Evolutionary conservation across 2,329 filamentous ascomycete species (phyloP).

Genomic region (Didymella exigua): DNA sequence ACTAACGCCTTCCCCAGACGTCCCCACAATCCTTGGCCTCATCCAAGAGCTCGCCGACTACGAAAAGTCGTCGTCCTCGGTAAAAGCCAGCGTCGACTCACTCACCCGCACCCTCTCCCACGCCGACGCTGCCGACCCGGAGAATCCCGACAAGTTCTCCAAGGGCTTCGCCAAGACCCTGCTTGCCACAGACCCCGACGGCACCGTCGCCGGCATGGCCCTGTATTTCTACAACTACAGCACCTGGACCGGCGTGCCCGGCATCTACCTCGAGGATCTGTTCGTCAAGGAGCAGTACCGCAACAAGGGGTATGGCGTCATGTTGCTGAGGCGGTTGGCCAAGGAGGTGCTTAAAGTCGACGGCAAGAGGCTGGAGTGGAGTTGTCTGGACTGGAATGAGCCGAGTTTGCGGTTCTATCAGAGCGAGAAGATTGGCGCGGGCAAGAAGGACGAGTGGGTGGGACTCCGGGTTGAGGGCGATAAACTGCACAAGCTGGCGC

Average conservation of each 20-base stretch:
- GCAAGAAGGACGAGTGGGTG: conserved; percentile 72
- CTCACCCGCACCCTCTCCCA: conserved; percentile 81
- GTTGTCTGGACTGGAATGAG: conserved; percentile 90
- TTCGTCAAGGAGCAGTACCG: conserved; percentile 75
- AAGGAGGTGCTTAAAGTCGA: conserved; percentile 74
- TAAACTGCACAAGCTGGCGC: conserved; percentile 63
- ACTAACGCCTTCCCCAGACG: conserved; percentile 62
- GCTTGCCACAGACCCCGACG: conserved; percentile 59
- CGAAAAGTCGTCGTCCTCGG: conserved; percentile 75
- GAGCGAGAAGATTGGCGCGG: conserved; percentile 62
- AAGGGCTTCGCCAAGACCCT: conserved; percentile 76
- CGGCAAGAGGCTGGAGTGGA: conserved; percentile 84
- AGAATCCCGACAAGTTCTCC: conserved; percentile 47
- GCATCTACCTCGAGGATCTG: conserved; percentile 94
- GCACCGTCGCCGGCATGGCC: conserved; percentile 73
- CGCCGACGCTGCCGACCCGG: conserved; percentile 54
- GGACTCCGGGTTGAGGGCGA: conserved; percentile 76
- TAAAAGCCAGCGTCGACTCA: conserved; percentile 77
- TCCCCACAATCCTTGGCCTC: conserved; percentile 77
- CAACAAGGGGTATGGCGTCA: conserved; percentile 78
- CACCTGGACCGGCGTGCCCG: conserved; percentile 86
- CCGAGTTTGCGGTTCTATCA: conserved; percentile 85
- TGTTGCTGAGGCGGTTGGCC: conserved; percentile 76
- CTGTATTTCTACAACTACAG: conserved; percentile 96
- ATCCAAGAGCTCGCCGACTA: conserved; percentile 88